Evolutionary conservation across 441 rosid genomes (phyloP).

Genomic region (Gossypium gossypioides): DNA sequence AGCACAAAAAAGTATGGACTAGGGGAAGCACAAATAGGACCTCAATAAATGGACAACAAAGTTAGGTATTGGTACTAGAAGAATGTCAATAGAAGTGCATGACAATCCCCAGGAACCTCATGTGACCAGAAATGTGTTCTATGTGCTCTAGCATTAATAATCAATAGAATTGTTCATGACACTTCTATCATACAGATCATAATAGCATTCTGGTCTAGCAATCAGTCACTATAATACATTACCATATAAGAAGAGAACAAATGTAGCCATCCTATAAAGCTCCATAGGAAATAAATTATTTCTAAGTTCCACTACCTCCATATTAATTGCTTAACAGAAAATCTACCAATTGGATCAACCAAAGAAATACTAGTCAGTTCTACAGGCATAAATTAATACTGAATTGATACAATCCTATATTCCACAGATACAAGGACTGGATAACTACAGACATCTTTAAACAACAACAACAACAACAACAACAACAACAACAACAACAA

Average conservation of each 20-base stretch:
- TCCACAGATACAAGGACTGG: not conserved
- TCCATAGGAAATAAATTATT: not conserved
- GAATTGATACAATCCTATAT: not conserved
- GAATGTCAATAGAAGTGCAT: not conserved
- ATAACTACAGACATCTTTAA: not conserved
- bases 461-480: not conserved
- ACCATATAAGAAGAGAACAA: not conserved
- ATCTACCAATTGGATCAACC: not conserved
- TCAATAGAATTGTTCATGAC: not conserved
- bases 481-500: not conserved
- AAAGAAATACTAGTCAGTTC: not conserved
- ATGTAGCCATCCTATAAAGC: not conserved
- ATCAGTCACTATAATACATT: not conserved
- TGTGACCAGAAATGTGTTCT: not conserved
- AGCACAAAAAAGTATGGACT: not conserved
- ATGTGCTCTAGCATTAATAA: not conserved
- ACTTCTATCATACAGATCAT: not conserved
- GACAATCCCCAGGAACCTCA: not conserved
- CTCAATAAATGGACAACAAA: constrained; percentile 10
- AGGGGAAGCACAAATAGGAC: not conserved
- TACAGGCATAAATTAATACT: not conserved
- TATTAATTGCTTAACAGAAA: not conserved
- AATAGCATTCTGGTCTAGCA: not conserved
- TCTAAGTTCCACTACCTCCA: not conserved
- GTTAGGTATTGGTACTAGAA: not conserved